Conservation (phyloP, 495 filamentous ascomycete species). For the Chaetomidium leptoderma region DNA sequence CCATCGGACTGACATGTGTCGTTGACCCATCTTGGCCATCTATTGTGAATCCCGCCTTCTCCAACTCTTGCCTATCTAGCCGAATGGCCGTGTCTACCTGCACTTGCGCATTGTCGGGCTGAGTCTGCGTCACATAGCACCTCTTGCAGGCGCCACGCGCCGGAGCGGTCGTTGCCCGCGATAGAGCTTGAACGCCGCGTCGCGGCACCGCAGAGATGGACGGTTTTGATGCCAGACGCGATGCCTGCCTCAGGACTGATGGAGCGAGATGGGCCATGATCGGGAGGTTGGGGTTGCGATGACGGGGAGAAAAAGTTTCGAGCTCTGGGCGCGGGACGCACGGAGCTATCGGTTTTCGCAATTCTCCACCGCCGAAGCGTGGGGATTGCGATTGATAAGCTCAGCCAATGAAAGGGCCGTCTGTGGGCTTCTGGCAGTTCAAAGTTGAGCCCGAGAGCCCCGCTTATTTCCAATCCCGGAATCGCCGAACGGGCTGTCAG, state of each 20-base stretch:
- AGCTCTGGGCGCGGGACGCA: conserved; percentile 8
- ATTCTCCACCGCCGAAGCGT: conserved; percentile 6
- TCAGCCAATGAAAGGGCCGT: conserved; percentile 5
- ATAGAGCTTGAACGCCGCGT: conserved; percentile 42
- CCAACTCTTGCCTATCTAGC: conserved; percentile 75
- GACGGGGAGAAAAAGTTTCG: conserved; percentile 15
- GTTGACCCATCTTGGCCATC: conserved; percentile 52
- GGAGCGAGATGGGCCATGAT: conserved; percentile 71
- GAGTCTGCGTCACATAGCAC: conserved; percentile 80
- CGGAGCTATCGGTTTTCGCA: conserved; percentile 19
- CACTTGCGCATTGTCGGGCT: conserved; percentile 74
- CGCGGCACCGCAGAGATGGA: conserved; percentile 44
- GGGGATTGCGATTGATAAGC: conserved; percentile 6
- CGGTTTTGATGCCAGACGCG: conserved; percentile 60
- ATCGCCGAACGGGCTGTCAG: conserved; percentile 8
- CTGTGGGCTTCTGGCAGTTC: neutral
- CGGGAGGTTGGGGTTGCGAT: conserved; percentile 5
- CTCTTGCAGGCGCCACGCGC: conserved; percentile 39
- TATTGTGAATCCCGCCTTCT: conserved; percentile 62
- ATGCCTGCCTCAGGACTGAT: conserved; percentile 71
- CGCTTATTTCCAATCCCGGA: conserved; percentile 11
- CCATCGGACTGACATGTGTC: conserved; percentile 70
- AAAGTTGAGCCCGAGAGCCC: neutral
- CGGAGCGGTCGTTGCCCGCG: conserved; percentile 39
- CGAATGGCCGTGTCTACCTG: conserved; percentile 76